Percentiles rank a stretch among this genome's conserved stretches.
These are phyloP conservation scores for Amphichorda felina DNA, from an alignment of 2,329 filamentous ascomycete species.

Conservation along the genomic window DNA sequence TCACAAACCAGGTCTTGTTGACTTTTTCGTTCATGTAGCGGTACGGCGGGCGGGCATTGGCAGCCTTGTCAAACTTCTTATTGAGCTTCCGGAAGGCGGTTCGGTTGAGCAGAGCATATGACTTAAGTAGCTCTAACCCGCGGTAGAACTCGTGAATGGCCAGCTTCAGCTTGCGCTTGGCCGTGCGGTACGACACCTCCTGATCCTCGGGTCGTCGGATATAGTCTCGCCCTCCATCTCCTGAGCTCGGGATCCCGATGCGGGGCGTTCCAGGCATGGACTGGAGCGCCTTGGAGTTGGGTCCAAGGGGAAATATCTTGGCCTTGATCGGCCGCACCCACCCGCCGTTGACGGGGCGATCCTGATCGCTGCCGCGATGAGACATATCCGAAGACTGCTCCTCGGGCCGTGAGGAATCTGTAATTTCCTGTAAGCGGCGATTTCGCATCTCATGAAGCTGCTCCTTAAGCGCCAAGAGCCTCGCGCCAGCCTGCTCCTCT, in stretches of 20 bases:
- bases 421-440: slow-evolving; percentile 61
- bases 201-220: slow-evolving; percentile 31
- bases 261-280: slow-evolving; percentile 41
- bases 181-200: slow-evolving; percentile 70
- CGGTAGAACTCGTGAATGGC: slow-evolving; percentile 91
- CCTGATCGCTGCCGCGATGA: slow-evolving; percentile 1
- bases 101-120: slow-evolving; percentile 79
- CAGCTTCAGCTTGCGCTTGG: slow-evolving; percentile 83
- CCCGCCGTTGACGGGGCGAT: slow-evolving; percentile 7
- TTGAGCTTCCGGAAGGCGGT: slow-evolving; percentile 96
- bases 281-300: slow-evolving; percentile 48
- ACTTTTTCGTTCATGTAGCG: slow-evolving; percentile 88
- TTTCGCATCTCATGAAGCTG: slow-evolving; percentile 93
- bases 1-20: slow-evolving; percentile 81
- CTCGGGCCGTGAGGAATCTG: too few species aligned
- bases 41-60: slow-evolving; percentile 63
- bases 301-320: slow-evolving; percentile 42
- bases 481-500: slow-evolving; percentile 69
- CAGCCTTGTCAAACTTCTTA: slow-evolving; percentile 95
- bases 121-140: slow-evolving; percentile 81
- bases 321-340: slow-evolving; percentile 44
- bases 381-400: background rate
- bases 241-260: too few species aligned
- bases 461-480: slow-evolving; percentile 59
- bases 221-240: slow-evolving; percentile 35